Evolutionary conservation across 2,329 filamentous ascomycete species (phyloP), one percentile per base, ranked within the genome.

Genomic region (Aspergillus flavus): DNA sequence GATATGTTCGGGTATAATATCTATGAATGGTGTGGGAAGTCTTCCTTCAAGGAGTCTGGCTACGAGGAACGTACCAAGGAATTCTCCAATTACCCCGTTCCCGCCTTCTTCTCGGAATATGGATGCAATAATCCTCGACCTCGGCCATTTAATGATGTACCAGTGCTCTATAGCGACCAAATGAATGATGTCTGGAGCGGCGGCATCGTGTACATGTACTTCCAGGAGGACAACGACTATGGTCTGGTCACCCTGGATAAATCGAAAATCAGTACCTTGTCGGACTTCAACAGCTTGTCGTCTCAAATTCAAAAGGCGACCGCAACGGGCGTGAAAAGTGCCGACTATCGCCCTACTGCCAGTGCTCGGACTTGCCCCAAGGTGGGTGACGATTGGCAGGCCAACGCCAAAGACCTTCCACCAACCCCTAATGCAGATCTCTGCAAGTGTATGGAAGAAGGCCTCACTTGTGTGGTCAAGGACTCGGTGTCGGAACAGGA

Each of bases 1-100:
- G 95, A 99, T 81, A 98, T 96, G 85, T 99, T 94, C 92, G 95
- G 95, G 63, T 98, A 98, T 90, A 99, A 99, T 86, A 97, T 98
- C 82, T 99, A 99, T 86, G 96, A 94, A 59, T 99, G 95, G 95
- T 99, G 95, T 78, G 95, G 94, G 71, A 79, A 93, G 71, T 96
- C 92, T 75, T 87, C 84, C 72, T 95, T 91, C 82, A 75, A 84
- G 41, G 76, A 85, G 64, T 97, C 95, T 4, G 92, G 93, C 59
- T 99, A 94, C 81, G 84, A 90, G 68, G 85, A 88, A 61, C 91
- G 94, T 77, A 93, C 93, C 71, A 80, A 92, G 68, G 94, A 97
- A 82, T 99, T 97, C 83, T 79, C 84, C 63, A 87, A 90, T 76
- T 99, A 95, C 85, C 92, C 92, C 10, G 92, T 98, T 4, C 95